Base-by-base conservation (phyloP, 1,139 yeast genomes). In the Saccharomyces hybrid region DNA sequence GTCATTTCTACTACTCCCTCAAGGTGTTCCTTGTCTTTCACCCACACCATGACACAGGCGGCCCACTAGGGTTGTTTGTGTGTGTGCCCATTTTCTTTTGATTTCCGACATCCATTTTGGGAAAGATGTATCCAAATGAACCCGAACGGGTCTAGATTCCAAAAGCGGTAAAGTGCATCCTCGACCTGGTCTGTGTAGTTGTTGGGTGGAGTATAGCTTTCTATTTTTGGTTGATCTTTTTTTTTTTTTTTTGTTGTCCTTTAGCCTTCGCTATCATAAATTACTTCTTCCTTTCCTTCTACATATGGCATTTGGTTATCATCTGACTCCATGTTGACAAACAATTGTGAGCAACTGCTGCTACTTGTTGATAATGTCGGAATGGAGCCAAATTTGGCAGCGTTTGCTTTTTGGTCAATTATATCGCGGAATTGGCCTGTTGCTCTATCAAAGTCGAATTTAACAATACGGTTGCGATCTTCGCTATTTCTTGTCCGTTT, bases 181-280 rank as follows among this genome's bases (percentile, higher is more conserved):
- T 38, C 3, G 4, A 38, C n/a, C 20, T 48, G n/a, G 23, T 31
- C 13, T 48, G 23, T 49, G 27, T 49, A 49, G 20, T 49, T 16
- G 25, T 30, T 44, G 32, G 47, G 23, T 14, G 20, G 38, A 26
- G 5, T 20, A 26, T 20, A 8, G 11, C 4, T 20, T 20, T 20
- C 23, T 20, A 20, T 20, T 20, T 20, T 20, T 20, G 23, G 23
- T 20, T 20, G 23, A 20, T 20, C 4, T 20, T 20, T 20, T 20
- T 20, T 20, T 32, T n/a, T n/a, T 16, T n/a, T 13, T 1, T n/a
- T 27, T 20, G 9, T 14, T 27, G 14, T 28, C 14, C 42, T 44
- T 20, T 50, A 52, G 8, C 52, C 53, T 41, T 53, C 55, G 20
- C 55, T 53, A 42, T 53, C 55, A 44, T 53, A 53, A 31, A 53